Evolutionary conservation across 2,329 filamentous ascomycete genomes (phyloP).

Genomic region (Penicillium freii): DNA sequence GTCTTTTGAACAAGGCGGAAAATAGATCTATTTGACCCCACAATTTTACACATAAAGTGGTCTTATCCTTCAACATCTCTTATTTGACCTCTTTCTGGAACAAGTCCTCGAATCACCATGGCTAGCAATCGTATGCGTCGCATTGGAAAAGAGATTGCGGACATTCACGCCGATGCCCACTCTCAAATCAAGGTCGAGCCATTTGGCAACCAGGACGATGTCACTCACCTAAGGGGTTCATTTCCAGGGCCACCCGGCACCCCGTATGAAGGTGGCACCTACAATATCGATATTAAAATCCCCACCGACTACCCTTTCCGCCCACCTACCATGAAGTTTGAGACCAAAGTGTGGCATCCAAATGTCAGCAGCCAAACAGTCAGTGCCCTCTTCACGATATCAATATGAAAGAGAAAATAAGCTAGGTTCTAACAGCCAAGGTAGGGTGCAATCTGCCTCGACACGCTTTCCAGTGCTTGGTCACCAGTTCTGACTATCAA

Average conservation of each 20-base stretch:
- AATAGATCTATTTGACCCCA: neutral
- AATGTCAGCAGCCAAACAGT: conserved; percentile 95
- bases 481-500: conserved; percentile 96
- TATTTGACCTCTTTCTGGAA: neutral
- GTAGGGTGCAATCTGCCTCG: conserved; percentile 93
- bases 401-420: neutral
- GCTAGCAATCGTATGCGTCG: conserved; percentile 58
- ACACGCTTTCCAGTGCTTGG: conserved; percentile 87
- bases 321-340: conserved; percentile 84
- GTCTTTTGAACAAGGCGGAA: neutral
- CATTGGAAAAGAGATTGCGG: conserved; percentile 50
- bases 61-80: neutral
- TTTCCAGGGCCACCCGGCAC: conserved; percentile 89
- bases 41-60: neutral
- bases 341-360: conserved; percentile 94
- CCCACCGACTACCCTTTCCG: conserved; percentile 90
- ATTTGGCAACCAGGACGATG: conserved; percentile 61
- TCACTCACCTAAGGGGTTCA: conserved; percentile 78
- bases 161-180: conserved; percentile 61
- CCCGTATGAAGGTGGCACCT: conserved; percentile 85
- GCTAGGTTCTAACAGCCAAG: neutral
- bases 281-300: conserved; percentile 79
- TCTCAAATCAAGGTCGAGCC: conserved; percentile 73
- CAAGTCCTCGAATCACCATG: conserved; percentile 42
- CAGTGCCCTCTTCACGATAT: conserved; percentile 37